Conservation (phyloP, 2,329 filamentous ascomycete species). For the Hysterium pulicare region DNA sequence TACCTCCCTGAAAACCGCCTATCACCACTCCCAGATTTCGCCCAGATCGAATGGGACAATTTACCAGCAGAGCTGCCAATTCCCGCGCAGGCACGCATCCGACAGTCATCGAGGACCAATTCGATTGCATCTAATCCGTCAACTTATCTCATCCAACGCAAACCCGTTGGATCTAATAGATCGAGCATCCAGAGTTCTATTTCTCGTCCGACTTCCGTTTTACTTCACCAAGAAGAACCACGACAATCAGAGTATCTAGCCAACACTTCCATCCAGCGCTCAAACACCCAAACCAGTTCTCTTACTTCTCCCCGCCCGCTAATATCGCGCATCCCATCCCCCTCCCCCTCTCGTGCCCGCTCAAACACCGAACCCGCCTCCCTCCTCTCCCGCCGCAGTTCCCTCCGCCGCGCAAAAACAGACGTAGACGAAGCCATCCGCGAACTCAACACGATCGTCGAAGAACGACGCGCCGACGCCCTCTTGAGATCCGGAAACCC, state of each 20-base stretch:
- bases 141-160: slow-evolving; percentile 29
- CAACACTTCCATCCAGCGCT: slow-evolving; percentile 16
- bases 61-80: slow-evolving; percentile 24
- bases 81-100: slow-evolving; percentile 30
- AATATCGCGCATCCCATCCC: slow-evolving; percentile 23
- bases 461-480: slow-evolving; percentile 43
- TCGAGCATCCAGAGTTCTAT: background rate
- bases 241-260: background rate
- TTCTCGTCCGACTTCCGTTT: background rate
- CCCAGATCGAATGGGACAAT: slow-evolving; percentile 24
- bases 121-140: slow-evolving; percentile 25
- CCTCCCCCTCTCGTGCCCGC: slow-evolving; percentile 32
- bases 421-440: slow-evolving; percentile 46
- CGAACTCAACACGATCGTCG: slow-evolving; percentile 49
- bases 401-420: slow-evolving; percentile 34
- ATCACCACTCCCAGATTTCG: slow-evolving; percentile 40
- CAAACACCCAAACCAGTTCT: slow-evolving; percentile 11
- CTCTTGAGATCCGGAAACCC: slow-evolving; percentile 25
- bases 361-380: slow-evolving; percentile 30
- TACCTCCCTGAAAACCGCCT: slow-evolving; percentile 34
- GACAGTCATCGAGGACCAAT: slow-evolving; percentile 21
- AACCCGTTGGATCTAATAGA: slow-evolving; percentile 23
- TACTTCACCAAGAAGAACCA: background rate
- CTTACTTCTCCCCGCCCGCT: slow-evolving; percentile 13
- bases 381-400: slow-evolving; percentile 26